Percentiles rank a stretch among this genome's conserved stretches.
Evolutionary conservation across 2,329 filamentous ascomycete species (phyloP).

Genomic region (Meredithiella fracta): DNA sequence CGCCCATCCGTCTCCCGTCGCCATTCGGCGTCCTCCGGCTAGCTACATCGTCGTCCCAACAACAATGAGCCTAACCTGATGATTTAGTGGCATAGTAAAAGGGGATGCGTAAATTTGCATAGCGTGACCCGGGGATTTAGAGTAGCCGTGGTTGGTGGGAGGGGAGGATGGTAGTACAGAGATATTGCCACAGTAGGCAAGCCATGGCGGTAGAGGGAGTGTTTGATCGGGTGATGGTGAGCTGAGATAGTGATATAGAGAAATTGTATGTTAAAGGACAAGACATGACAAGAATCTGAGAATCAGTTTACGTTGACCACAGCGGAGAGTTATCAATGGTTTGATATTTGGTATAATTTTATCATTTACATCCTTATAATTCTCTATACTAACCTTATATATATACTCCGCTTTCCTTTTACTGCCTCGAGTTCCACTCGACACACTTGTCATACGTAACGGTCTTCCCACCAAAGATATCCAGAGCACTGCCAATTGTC

Average conservation of each 20-base stretch:
- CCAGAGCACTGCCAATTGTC: slow-evolving; percentile 89
- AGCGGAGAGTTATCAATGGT: too few relatives aligned
- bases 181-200: background rate
- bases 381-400: background rate
- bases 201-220: background rate
- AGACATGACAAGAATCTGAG: background rate
- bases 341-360: background rate
- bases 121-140: background rate
- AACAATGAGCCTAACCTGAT: background rate
- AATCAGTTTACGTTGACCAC: too few relatives aligned
- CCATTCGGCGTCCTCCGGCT: background rate
- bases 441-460: slow-evolving; percentile 84
- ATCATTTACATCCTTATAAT: background rate
- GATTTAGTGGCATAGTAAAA: background rate
- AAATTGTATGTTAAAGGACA: background rate
- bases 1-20: background rate
- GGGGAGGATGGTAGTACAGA: background rate
- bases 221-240: background rate
- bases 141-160: background rate
- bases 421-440: slow-evolving; percentile 54
- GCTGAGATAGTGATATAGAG: background rate
- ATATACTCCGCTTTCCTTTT: too few relatives aligned
- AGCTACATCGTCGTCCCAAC: background rate
- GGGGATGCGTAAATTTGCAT: background rate
- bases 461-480: slow-evolving; percentile 81